Conservation (phyloP, 1,284 basidiomycete genomes). For the Acaromyces ingoldii region DNA sequence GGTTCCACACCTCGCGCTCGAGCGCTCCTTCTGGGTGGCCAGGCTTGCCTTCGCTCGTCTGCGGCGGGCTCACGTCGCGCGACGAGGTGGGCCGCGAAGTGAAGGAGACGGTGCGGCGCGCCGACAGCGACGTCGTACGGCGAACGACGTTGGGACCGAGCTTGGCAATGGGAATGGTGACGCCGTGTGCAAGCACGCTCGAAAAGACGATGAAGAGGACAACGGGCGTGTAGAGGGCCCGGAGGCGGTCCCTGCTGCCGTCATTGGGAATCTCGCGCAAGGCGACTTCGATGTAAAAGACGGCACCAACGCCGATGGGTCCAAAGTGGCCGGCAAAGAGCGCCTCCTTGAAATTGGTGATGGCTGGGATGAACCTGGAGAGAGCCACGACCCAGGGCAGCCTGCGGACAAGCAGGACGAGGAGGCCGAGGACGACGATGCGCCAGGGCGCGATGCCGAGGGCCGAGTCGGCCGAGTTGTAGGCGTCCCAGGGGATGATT, state of each 20-base stretch:
- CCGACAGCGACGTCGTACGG: constrained; percentile 18
- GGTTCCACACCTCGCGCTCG: constrained; percentile 27
- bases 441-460: constrained; percentile 42
- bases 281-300: constrained; percentile 57
- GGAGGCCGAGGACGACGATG: constrained; percentile 41
- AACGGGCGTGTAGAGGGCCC: constrained; percentile 54
- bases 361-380: constrained; percentile 38
- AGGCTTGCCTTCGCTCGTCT: neutral
- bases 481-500: constrained; percentile 50
- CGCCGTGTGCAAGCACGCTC: constrained; percentile 55
- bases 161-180: constrained; percentile 47
- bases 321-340: constrained; percentile 49
- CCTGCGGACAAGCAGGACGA: constrained; percentile 39
- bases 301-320: constrained; percentile 51
- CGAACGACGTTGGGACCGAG: constrained; percentile 37
- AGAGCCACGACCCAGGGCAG: constrained; percentile 42
- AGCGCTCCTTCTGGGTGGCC: neutral
- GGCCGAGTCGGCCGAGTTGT: constrained; percentile 6
- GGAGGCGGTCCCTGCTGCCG: constrained; percentile 50
- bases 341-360: constrained; percentile 37
- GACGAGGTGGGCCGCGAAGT: constrained; percentile 6
- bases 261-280: constrained; percentile 54
- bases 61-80: constrained; percentile 2
- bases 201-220: constrained; percentile 57
- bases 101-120: constrained; percentile 13